Percentiles rank a stretch among this genome's conserved stretches.
These are phyloP conservation scores for Trichoderma asperellum DNA, from an alignment of 2,329 filamentous ascomycete genomes.

Conservation along the genomic window DNA sequence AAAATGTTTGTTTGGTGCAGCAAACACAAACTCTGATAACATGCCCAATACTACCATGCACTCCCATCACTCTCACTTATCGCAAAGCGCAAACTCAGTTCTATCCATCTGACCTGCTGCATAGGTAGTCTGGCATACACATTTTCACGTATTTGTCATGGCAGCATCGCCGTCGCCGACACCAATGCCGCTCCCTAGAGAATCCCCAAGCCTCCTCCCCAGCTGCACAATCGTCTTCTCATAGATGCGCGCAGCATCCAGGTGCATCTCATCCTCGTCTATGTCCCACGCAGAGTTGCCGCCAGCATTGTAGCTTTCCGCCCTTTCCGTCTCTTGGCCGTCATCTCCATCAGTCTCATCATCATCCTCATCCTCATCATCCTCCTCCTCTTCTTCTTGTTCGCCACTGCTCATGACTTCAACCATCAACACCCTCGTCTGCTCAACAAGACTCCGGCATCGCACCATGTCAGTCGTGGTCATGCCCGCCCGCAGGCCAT, in stretches of 20 bases:
- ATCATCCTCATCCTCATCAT: slow-evolving; percentile 43
- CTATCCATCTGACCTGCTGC: not conserved
- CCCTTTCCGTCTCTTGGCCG: slow-evolving; percentile 44
- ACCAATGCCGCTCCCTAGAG: slow-evolving; percentile 31
- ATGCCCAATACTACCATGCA: not conserved
- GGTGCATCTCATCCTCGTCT: slow-evolving; percentile 58
- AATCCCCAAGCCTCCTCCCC: slow-evolving; percentile 65
- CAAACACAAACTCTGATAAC: not conserved
- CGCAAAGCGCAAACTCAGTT: not conserved
- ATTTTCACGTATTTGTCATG: not conserved
- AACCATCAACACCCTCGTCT: slow-evolving; percentile 71
- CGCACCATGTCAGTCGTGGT: slow-evolving; percentile 85
- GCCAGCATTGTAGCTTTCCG: slow-evolving; percentile 39
- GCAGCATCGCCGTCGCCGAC: not conserved
- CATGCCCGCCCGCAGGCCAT: slow-evolving; percentile 65
- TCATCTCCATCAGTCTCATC: slow-evolving; percentile 49
- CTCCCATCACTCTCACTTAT: not conserved
- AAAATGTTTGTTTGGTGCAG: not conserved
- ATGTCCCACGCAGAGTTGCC: slow-evolving; percentile 41
- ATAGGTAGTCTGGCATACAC: not conserved
- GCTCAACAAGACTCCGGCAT: slow-evolving; percentile 78
- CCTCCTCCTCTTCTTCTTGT: slow-evolving; percentile 50
- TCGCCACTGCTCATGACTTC: slow-evolving; percentile 61
- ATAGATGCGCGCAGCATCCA: slow-evolving; percentile 77
- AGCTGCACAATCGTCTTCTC: slow-evolving; percentile 77